Evolutionary conservation across 2,329 filamentous ascomycete genomes (phyloP).

Genomic region (Davidsoniella eucalypti): DNA sequence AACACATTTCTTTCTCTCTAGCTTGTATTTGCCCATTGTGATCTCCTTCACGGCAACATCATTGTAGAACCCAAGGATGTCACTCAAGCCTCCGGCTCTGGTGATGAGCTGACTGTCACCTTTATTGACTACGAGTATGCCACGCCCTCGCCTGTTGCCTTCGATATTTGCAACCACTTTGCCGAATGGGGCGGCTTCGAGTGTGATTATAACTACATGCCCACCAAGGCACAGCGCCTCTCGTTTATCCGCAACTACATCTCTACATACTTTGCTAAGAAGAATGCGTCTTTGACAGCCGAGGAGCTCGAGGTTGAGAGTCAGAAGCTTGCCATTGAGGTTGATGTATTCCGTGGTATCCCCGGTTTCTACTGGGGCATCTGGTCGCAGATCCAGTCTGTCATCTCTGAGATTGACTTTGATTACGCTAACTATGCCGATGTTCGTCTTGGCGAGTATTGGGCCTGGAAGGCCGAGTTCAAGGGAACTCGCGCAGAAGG

Average conservation of each 20-base stretch:
- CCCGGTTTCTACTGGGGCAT: slow-evolving; percentile 88
- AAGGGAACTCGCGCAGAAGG: slow-evolving; percentile 41
- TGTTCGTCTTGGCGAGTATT: slow-evolving; percentile 74
- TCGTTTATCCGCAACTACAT: slow-evolving; percentile 78
- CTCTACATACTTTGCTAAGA: slow-evolving; percentile 47
- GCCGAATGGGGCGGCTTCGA: slow-evolving; percentile 97
- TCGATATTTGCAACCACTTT: slow-evolving; percentile 96
- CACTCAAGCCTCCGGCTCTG: slow-evolving; percentile 15
- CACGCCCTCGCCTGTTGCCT: slow-evolving; percentile 81
- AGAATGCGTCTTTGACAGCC: slow-evolving; percentile 16
- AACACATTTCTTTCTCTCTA: slow-evolving; percentile 20
- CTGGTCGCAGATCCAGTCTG: slow-evolving; percentile 88
- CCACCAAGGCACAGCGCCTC: slow-evolving; percentile 57
- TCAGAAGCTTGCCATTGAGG: slow-evolving; percentile 55
- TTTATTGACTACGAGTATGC: slow-evolving; percentile 99
- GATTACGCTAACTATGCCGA: slow-evolving; percentile 91
- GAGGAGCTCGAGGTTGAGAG: slow-evolving; percentile 45
- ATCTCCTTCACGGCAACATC: slow-evolving; percentile 90
- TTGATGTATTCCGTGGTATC: slow-evolving; percentile 74
- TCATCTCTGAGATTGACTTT: slow-evolving; percentile 89
- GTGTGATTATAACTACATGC: slow-evolving; percentile 74
- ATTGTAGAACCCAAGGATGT: slow-evolving; percentile 49
- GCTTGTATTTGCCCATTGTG: slow-evolving; percentile 89
- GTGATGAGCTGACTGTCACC: slow-evolving; percentile 34
- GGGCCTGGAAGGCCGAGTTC: slow-evolving; percentile 67